A percentile compares a stretch with the other conserved stretches of the same genome.
These are phyloP conservation scores for Lathyrus oleraceus DNA, from an alignment of 306 rosid genomes.

Conservation along the genomic window DNA sequence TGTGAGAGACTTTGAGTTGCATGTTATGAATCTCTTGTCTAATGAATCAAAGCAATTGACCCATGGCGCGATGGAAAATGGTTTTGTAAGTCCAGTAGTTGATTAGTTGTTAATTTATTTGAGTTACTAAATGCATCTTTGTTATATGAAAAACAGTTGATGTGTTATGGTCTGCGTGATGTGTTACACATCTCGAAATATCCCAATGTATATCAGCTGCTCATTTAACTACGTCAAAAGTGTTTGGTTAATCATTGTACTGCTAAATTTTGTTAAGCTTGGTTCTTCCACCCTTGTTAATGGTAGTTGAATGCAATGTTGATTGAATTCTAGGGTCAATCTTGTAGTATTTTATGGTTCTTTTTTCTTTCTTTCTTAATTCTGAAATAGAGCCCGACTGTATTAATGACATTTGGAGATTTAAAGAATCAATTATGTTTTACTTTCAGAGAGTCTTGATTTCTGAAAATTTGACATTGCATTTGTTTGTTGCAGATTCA, in stretches of 20 bases:
- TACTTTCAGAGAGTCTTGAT: not conserved
- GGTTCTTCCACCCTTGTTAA: conserved; percentile 20
- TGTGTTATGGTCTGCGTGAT: conserved; percentile 17
- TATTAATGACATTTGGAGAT: conserved; percentile 3
- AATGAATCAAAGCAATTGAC: conserved; percentile 80
- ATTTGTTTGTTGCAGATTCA: conserved; percentile 66
- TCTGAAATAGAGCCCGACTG: conserved; percentile 7
- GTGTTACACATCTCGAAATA: conserved; percentile 21
- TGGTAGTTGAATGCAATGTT: conserved; percentile 29
- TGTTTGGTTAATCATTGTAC: conserved; percentile 17
- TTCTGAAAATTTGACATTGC: conserved; percentile 37
- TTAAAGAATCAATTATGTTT: conserved; percentile 7
- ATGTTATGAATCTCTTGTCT: conserved; percentile 60
- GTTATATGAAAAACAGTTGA: conserved; percentile 11
- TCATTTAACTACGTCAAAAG: conserved; percentile 13
- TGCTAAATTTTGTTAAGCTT: conserved; percentile 20
- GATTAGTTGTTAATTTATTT: conserved; percentile 17
- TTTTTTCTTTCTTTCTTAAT: conserved; percentile 3
- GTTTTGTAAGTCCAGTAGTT: conserved; percentile 55
- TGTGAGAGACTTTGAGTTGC: conserved; percentile 74
- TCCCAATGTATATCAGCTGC: conserved; percentile 24
- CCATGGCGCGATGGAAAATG: conserved; percentile 59
- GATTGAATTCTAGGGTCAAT: conserved; percentile 27
- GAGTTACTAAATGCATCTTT: conserved; percentile 11
- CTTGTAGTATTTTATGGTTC: conserved; percentile 2